Conservation (phyloP, 2,329 filamentous ascomycete genomes). For the Pseudogymnoascus sp. region DNA sequence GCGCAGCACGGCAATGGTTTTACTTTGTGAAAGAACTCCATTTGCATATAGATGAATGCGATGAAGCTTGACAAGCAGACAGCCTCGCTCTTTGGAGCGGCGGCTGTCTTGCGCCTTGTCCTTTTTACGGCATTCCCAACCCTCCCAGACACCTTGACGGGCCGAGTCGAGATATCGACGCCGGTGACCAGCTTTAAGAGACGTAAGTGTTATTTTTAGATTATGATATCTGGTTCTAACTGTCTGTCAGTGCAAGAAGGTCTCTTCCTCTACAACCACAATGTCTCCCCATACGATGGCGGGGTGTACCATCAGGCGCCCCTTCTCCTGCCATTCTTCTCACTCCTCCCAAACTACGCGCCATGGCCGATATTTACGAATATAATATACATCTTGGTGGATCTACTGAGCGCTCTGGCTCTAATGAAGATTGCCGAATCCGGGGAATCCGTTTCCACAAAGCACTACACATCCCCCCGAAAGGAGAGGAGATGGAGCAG, state of each 20-base stretch:
- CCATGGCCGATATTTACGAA: constrained; percentile 64
- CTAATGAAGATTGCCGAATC: constrained; percentile 73
- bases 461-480: constrained; percentile 6
- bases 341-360: constrained; percentile 62
- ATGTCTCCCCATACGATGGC: constrained; percentile 94
- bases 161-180: constrained; percentile 91
- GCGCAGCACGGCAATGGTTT: neutral
- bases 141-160: constrained; percentile 75
- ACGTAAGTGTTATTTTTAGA: constrained; percentile 47
- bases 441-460: constrained; percentile 53
- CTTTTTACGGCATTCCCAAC: constrained; percentile 75
- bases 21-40: neutral
- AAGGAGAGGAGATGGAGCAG: constrained; percentile 4
- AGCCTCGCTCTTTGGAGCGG: constrained; percentile 62
- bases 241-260: constrained; percentile 74
- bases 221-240: constrained; percentile 11
- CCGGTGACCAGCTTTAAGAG: constrained; percentile 97
- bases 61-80: constrained; percentile 51
- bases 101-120: constrained; percentile 68
- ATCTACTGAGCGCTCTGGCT: constrained; percentile 73
- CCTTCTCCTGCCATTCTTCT: constrained; percentile 78
- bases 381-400: constrained; percentile 70
- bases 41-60: constrained; percentile 13
- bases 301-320: constrained; percentile 76
- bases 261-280: constrained; percentile 88